Conservation (phyloP, 1,284 basidiomycete species). For the Papiliotrema fonsecae region DNA sequence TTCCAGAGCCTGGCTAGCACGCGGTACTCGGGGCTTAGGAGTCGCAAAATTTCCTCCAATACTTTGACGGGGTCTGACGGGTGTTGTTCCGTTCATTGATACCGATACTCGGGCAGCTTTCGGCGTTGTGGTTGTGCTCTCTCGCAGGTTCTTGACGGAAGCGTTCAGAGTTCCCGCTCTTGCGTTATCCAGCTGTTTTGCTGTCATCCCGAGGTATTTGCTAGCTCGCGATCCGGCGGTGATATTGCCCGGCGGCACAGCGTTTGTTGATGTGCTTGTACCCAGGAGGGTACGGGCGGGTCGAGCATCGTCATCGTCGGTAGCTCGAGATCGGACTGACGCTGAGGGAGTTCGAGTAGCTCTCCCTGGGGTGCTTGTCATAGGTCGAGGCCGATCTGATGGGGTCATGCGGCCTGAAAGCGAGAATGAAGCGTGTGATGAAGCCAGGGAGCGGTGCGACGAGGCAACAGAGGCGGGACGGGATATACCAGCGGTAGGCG, state of each 20-base stretch:
- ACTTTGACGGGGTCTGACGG: conserved; percentile 34
- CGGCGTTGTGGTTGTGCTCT: conserved; percentile 38
- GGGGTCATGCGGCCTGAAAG: conserved; percentile 14
- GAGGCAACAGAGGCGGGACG: conserved; percentile 78
- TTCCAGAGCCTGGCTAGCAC: conserved; percentile 27
- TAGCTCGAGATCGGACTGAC: conserved; percentile 2
- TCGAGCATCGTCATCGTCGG: conserved; percentile 13
- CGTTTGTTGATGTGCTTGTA: conserved; percentile 33
- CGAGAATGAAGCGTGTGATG: conserved; percentile 26
- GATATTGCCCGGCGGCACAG: conserved; percentile 52
- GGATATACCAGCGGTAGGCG: conserved; percentile 58
- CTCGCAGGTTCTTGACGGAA: conserved; percentile 12
- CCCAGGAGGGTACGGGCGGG: conserved; percentile 22
- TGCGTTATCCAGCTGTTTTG: conserved; percentile 63
- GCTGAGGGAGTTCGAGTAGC: conserved; percentile 23
- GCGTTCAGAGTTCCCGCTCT: conserved; percentile 22
- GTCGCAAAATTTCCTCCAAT: conserved; percentile 39
- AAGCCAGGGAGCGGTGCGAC: conserved; percentile 50
- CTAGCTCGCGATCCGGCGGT: conserved; percentile 77
- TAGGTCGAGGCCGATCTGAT: conserved; percentile 1
- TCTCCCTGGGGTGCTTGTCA: conserved; percentile 20
- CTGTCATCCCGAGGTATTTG: conserved; percentile 68
- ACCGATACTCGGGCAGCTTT: conserved; percentile 36
- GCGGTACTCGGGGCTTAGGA: conserved; percentile 33
- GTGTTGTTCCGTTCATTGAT: conserved; percentile 31